Evolutionary conservation across 305 asterid species (phyloP), one percentile per base, ranked within the genome.

Genomic region (Euphrasia arctica): DNA sequence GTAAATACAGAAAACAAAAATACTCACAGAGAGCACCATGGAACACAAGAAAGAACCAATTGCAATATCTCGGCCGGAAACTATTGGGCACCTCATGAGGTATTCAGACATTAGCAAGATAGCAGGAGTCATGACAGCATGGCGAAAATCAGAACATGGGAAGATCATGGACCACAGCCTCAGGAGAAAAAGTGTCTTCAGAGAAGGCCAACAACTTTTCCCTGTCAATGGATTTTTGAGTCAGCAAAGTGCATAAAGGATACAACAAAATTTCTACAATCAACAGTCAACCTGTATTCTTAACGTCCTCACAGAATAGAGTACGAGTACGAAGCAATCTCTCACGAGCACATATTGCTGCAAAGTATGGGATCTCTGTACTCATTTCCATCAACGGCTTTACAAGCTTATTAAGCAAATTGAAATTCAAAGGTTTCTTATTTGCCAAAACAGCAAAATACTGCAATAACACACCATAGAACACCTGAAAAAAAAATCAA

Each of bases 81-180:
- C 73, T 69, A 88, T 73, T 39, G 82, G 97, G 74, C 95, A 90
- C 49, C 95, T 82, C 89, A 81, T 86, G 52, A 93, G 88, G 76
- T 86, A 93, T 78, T 93, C 97, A 22, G 85, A 93, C 86, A 90
- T 85, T 73, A 93, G 79, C 74, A 86, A 73, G 42, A 81, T 79
- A 27, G 95, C 82, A 43, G 99, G 99, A 32, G 97, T 90, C 88
- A 81, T 86, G 55, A 93, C 99, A 48, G 77, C 86, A 71, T 90
- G 99, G 60, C 97, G 96, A 67, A 85, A 90, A 80, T 90, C 99
- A 31, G 99, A 93, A 80, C 96, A 93, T 11, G 97, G 99, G 74
- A 88, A 93, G 65, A 85, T 78, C 95, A 90, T 76, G 72, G 95
- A 90, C 99, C 97, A 93, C 41, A 93, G 83, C 74, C 90, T 82